Conservation (phyloP, 1,284 basidiomycete genomes). For the Fomitiporia mediterranea region DNA sequence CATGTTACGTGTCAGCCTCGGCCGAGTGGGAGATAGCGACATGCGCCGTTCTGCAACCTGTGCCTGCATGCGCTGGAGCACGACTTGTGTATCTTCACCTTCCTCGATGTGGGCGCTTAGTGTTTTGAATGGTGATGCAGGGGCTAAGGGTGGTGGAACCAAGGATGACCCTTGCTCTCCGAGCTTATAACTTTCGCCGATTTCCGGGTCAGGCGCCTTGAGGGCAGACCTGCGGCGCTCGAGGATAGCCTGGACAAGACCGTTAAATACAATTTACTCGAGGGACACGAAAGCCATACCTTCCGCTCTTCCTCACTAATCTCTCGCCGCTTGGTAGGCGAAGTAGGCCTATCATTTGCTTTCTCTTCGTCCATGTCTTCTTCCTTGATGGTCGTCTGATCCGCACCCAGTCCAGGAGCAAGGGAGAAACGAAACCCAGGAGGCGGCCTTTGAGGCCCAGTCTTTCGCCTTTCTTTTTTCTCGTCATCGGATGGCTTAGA, state of each 20-base stretch:
- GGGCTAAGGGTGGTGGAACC: conserved; percentile 21
- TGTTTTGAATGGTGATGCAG: conserved; percentile 22
- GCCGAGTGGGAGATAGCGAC: conserved; percentile 9
- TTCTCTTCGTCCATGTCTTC: background rate
- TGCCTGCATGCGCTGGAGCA: conserved; percentile 16
- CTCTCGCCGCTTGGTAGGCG: conserved; percentile 25
- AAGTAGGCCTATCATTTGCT: background rate
- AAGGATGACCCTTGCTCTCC: conserved; percentile 25
- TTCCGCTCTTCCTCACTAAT: conserved; percentile 49
- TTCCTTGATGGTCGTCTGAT: background rate
- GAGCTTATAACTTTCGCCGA: conserved; percentile 43
- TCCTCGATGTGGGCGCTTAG: conserved; percentile 25
- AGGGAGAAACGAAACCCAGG: conserved; percentile 16
- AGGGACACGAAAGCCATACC: conserved; percentile 28
- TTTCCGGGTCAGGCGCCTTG: conserved; percentile 46
- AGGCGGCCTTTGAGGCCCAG: conserved; percentile 18
- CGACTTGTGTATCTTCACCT: conserved; percentile 21
- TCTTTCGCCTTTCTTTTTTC: background rate
- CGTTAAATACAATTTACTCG: background rate
- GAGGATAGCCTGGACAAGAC: conserved; percentile 45
- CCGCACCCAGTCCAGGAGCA: conserved; percentile 4
- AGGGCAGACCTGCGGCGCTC: conserved; percentile 55
- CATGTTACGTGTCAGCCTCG: conserved; percentile 1
- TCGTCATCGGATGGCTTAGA: background rate
- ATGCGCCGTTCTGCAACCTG: conserved; percentile 12